Evolutionary conservation across 345 rosid species (phyloP), one percentile per base, ranked within the genome.

Genomic region (Syzygium jambos): DNA sequence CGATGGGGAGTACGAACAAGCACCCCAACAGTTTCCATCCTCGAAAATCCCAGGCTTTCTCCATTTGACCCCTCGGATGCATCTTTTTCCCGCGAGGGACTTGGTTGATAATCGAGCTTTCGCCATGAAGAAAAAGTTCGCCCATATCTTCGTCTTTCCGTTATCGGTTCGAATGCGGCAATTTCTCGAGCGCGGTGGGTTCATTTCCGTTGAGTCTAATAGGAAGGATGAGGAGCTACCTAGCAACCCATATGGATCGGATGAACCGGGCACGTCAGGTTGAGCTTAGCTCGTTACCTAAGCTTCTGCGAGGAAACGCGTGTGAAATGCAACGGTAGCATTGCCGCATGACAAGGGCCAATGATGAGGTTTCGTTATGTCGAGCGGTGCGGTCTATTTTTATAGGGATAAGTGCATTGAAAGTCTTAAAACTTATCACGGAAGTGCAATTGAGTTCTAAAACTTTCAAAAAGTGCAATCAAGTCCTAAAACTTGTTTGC

Each of bases 231-330:
- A 17, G 57, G 57, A 21, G 25, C 25, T 7, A 19, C 25, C 57
- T 55, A 21, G 9, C 23, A 3, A 73, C 11, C 7, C 1, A 73
- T 34, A 21, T 0, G 13, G 19, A 68, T 19, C 1, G 4, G 25
- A 34, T 19, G 25, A 9, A 34, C 11, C 10, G 4, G 46, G 3
- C 2, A 6, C 3, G 12, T 19, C 43, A 1, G 2, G 49, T 2
- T 7, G 2, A 34, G 80, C 22, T 34, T 17, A 73, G 34, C 34
- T n/a, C 11, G 34, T 61, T n/a, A 61, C 34, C 65, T 7, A 59
- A 59, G 30, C 5, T 59, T 59, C 0, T 5, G 0, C 12, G 25
- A 59, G 65, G 14, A 27, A 11, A 59, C 2, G 1, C 2, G 29
- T 1, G 16, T 11, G 30, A 29, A 57, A 12, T 27, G 65, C 0